phyloP scores from a whole-genome alignment of 2,329 filamentous ascomycete species.

The Aureobasidium sp. region DNA sequence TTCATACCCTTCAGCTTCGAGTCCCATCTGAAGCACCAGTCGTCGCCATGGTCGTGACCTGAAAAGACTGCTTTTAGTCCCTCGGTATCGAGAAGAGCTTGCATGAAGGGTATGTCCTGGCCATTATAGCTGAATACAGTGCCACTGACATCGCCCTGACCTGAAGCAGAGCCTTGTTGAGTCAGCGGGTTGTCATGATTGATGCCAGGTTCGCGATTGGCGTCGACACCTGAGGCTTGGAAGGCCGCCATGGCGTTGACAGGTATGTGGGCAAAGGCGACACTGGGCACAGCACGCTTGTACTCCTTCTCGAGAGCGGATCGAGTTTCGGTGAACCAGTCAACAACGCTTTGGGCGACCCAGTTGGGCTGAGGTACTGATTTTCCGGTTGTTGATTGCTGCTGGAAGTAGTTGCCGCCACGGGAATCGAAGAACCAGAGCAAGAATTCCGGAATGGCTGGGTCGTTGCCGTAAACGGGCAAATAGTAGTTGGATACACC shows the following conservation, averaged over 20 bases:
- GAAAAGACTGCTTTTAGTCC: conserved; percentile 52
- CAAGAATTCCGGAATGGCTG: conserved; percentile 37
- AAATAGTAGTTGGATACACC: conserved; percentile 49
- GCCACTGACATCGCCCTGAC: conserved; percentile 26
- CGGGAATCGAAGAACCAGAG: conserved; percentile 67
- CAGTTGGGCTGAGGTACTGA: conserved; percentile 32
- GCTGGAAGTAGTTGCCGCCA: conserved; percentile 46
- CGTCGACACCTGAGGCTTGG: conserved; percentile 34
- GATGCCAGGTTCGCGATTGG: conserved; percentile 37
- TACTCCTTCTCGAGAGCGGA: conserved; percentile 24
- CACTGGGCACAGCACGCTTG: conserved; percentile 35
- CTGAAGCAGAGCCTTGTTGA: conserved; percentile 31
- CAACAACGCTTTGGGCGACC: conserved; percentile 36
- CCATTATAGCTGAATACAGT: conserved; percentile 29
- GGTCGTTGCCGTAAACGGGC: conserved; percentile 37
- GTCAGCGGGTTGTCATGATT: conserved; percentile 35
- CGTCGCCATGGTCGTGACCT: conserved; percentile 53
- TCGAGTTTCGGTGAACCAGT: conserved; percentile 37
- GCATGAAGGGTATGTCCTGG: conserved; percentile 55
- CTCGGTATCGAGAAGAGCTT: conserved; percentile 45
- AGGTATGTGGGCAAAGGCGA: conserved; percentile 50
- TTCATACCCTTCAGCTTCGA: conserved; percentile 20
- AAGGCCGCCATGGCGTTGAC: conserved; percentile 33
- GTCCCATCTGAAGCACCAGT: conserved; percentile 28
- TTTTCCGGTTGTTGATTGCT: conserved; percentile 22